Conservation (phyloP, 768 basidiomycete genomes). For the Hirschioporus abietinus region DNA sequence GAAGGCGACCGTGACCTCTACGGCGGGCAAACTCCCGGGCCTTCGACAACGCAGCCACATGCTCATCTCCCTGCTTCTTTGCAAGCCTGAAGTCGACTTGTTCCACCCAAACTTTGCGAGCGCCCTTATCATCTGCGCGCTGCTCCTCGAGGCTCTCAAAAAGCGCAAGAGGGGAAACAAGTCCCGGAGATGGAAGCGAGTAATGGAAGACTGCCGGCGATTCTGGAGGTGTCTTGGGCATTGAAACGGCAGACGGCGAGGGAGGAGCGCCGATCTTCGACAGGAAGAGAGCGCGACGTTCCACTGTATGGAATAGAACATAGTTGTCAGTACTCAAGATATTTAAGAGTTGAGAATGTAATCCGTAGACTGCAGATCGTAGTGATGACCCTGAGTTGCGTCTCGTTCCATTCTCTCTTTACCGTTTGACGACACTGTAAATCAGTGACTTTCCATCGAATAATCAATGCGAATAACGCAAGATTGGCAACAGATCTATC, state of each 20-base stretch:
- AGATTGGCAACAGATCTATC: not conserved
- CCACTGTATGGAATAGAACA: slow-evolving; percentile 37
- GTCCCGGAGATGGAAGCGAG: slow-evolving; percentile 62
- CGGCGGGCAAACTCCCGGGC: slow-evolving; percentile 10
- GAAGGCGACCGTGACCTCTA: slow-evolving; percentile 28
- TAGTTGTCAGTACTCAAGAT: slow-evolving; percentile 6
- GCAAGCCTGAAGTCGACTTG: slow-evolving; percentile 56
- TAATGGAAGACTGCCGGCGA: slow-evolving; percentile 68
- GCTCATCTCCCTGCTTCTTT: slow-evolving; percentile 17
- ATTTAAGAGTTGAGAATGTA: not conserved
- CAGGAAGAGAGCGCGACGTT: slow-evolving; percentile 70
- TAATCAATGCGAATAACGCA: not conserved
- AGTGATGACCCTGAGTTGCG: not conserved
- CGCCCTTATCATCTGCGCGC: slow-evolving; percentile 26
- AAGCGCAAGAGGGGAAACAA: slow-evolving; percentile 55
- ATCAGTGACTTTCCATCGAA: not conserved
- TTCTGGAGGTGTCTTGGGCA: slow-evolving; percentile 63
- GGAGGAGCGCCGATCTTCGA: slow-evolving; percentile 68
- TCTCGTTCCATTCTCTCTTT: not conserved
- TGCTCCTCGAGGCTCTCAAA: slow-evolving; percentile 42
- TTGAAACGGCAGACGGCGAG: slow-evolving; percentile 49
- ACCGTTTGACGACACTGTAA: not conserved
- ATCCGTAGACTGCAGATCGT: not conserved
- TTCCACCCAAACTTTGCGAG: slow-evolving; percentile 52
- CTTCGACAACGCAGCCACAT: slow-evolving; percentile 15